Percentiles rank a stretch among this genome's conserved stretches.
Conservation (phyloP, 805 yeast genomes). For the Komagataella pastoris region DNA sequence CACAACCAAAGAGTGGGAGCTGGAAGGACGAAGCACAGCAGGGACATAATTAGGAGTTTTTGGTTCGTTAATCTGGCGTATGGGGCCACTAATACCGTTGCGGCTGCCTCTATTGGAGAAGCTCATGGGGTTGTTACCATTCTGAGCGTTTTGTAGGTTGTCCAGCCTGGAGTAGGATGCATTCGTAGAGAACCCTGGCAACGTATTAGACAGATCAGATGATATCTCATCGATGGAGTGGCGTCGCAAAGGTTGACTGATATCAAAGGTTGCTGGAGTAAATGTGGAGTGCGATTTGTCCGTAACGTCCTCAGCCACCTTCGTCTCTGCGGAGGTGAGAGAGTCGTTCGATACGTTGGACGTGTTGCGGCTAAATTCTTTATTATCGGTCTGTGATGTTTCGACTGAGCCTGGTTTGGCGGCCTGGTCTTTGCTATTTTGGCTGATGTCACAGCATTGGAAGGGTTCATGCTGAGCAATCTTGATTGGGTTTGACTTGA, state of each 20-base stretch:
- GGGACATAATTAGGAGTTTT: conserved; percentile 36
- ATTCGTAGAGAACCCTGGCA: conserved; percentile 1
- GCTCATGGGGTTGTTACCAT: background rate
- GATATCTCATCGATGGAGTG: conserved; percentile 12
- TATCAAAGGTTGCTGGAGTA: conserved; percentile 32
- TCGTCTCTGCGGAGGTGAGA: background rate
- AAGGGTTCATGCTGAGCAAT: conserved; percentile 6
- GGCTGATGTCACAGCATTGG: conserved; percentile 1
- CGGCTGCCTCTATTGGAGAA: conserved; percentile 1
- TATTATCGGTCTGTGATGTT: background rate
- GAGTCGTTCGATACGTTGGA: conserved; percentile 5
- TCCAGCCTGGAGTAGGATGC: background rate
- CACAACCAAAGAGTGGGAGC: background rate
- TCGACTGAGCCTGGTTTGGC: conserved; percentile 1
- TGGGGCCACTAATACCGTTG: conserved; percentile 6
- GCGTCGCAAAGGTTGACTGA: conserved; percentile 24
- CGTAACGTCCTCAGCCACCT: background rate
- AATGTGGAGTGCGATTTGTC: background rate
- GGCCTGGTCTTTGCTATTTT: background rate
- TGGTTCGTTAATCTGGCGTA: conserved; percentile 31
- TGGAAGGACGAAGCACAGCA: conserved; percentile 33
- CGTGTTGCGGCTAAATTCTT: conserved; percentile 5
- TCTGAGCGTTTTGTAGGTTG: background rate
- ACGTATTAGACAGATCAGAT: background rate
- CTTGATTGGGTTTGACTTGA: conserved; percentile 6